Percentiles rank a stretch among this genome's conserved stretches.
Evolutionary conservation across 1,284 basidiomycete genomes (phyloP).

Genomic region (Albatrellus sp.): DNA sequence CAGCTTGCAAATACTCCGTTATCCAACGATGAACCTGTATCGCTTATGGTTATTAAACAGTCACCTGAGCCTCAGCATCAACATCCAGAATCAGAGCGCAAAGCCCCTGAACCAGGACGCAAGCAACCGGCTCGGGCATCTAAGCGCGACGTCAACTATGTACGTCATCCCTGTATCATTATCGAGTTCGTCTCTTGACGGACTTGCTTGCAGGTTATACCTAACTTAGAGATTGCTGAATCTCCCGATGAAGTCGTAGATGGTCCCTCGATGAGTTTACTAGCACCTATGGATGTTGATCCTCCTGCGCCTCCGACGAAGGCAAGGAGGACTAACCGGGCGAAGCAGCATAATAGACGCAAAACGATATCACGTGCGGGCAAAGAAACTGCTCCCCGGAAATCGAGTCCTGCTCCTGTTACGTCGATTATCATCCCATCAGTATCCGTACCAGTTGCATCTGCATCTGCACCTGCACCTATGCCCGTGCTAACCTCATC

Average conservation of each 20-base stretch:
- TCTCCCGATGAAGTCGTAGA: slow-evolving; percentile 1
- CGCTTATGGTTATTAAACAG: slow-evolving; percentile 3
- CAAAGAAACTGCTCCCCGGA: not conserved
- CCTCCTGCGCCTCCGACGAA: not conserved
- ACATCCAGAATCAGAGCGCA: not conserved
- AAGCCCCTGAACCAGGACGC: slow-evolving; percentile 6
- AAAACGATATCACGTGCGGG: slow-evolving; percentile 4
- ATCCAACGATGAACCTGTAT: not conserved
- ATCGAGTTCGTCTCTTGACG: not conserved
- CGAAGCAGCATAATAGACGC: slow-evolving; percentile 6
- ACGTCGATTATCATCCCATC: not conserved
- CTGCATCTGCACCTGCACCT: not conserved
- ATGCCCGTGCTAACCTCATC: not conserved
- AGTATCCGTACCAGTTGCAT: not conserved
- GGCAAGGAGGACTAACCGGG: slow-evolving; percentile 4
- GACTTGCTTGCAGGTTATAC: not conserved
- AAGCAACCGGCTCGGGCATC: slow-evolving; percentile 12
- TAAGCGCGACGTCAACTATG: slow-evolving; percentile 12
- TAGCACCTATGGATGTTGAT: slow-evolving; percentile 1
- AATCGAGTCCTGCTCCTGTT: not conserved
- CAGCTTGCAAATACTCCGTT: slow-evolving; percentile 2
- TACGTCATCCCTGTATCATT: slow-evolving; percentile 2
- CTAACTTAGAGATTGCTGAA: slow-evolving; percentile 14
- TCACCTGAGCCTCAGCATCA: not conserved
- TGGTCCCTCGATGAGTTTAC: not conserved